These are phyloP conservation scores for Taphrina deformans DNA, from an alignment of 1,139 yeast species.

Conservation along the genomic window DNA sequence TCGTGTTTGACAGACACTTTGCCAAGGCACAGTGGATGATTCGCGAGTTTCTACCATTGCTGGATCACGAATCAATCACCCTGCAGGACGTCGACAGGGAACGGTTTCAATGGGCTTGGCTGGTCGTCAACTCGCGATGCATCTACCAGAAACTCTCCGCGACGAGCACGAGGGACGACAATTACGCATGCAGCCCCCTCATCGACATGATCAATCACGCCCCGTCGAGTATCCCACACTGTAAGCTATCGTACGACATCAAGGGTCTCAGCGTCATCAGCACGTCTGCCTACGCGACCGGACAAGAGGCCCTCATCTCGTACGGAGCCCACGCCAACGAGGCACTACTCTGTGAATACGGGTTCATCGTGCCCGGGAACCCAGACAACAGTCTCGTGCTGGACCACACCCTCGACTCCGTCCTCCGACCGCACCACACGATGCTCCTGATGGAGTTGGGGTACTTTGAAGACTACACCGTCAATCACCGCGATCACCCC, in stretches of 20 bases:
- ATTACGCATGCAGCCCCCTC: constrained; percentile 31
- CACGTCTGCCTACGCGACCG: constrained; percentile 13
- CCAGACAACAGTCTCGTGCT: constrained; percentile 9
- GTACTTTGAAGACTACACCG: constrained; percentile 32
- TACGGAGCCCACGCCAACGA: constrained; percentile 35
- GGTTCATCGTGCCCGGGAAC: constrained; percentile 25
- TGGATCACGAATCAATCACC: background rate
- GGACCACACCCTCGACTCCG: background rate
- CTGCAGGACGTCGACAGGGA: background rate
- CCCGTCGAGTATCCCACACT: constrained; percentile 10
- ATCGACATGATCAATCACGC: constrained; percentile 36
- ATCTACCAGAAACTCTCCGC: constrained; percentile 28
- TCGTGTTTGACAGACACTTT: constrained; percentile 6
- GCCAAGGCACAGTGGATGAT: constrained; percentile 5
- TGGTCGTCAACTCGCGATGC: constrained; percentile 34
- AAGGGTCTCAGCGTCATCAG: constrained; percentile 20
- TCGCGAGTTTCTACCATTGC: background rate
- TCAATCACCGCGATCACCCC: constrained; percentile 7
- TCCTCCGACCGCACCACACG: background rate
- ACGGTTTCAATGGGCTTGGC: constrained; percentile 33
- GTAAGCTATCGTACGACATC: constrained; percentile 12
- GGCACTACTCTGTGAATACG: constrained; percentile 31
- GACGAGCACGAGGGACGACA: constrained; percentile 24
- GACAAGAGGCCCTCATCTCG: constrained; percentile 27
- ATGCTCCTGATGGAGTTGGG: constrained; percentile 9